Evolutionary conservation across 2,329 filamentous ascomycete genomes (phyloP).

Genomic region (Emmonsiellopsis sp.): DNA sequence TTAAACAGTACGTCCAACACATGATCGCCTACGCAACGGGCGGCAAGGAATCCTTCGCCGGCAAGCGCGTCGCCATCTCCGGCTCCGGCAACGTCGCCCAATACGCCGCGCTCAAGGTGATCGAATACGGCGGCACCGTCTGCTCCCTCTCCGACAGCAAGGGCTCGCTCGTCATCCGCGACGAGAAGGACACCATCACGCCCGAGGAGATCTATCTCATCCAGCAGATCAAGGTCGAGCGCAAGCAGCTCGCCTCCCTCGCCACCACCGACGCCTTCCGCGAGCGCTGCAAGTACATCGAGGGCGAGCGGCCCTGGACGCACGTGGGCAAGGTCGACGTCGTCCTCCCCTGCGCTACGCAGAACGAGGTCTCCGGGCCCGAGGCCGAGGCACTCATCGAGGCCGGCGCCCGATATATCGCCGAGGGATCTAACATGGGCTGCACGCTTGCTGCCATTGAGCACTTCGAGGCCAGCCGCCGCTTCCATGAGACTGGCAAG

Average conservation of each 20-base stretch:
- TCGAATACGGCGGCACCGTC: slow-evolving; percentile 89
- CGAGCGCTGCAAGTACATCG: slow-evolving; percentile 72
- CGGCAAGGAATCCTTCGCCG: slow-evolving; percentile 73
- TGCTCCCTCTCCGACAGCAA: slow-evolving; percentile 90
- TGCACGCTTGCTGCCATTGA: slow-evolving; percentile 94
- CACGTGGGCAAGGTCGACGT: slow-evolving; percentile 86
- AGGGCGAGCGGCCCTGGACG: slow-evolving; percentile 80
- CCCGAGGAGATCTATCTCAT: slow-evolving; percentile 71
- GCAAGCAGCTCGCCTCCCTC: slow-evolving; percentile 70
- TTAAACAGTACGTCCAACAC: slow-evolving; percentile 66
- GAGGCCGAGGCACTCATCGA: slow-evolving; percentile 76
- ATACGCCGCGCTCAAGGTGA: slow-evolving; percentile 91
- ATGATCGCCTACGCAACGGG: slow-evolving; percentile 80
- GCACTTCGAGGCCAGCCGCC: slow-evolving; percentile 63
- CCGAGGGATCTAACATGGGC: slow-evolving; percentile 98
- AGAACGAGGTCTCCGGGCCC: slow-evolving; percentile 92
- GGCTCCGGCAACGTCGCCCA: slow-evolving; percentile 97
- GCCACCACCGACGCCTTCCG: slow-evolving; percentile 45
- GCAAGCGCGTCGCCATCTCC: slow-evolving; percentile 91
- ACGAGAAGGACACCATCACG: slow-evolving; percentile 58
- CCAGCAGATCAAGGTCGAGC: slow-evolving; percentile 75
- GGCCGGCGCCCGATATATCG: slow-evolving; percentile 72
- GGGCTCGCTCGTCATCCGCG: slow-evolving; percentile 68
- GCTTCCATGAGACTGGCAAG: slow-evolving; percentile 49
- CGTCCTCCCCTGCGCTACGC: slow-evolving; percentile 84